Evolutionary conservation across 768 basidiomycete species (phyloP), one percentile per base, ranked within the genome.

Genomic region (Tricholoma hemisulphureum): DNA sequence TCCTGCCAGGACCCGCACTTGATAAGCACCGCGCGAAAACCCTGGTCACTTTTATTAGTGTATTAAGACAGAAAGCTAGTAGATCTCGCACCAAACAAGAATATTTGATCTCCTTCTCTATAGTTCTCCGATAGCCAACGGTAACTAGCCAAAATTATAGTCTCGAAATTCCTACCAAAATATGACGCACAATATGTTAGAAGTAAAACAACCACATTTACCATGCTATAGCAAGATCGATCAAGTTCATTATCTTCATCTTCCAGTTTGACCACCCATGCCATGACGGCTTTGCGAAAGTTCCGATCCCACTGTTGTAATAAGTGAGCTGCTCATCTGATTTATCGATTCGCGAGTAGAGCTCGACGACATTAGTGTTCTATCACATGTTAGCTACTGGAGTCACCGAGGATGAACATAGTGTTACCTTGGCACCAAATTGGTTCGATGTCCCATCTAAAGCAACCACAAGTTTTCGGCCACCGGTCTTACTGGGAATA

Each of bases 21-120:
- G 78, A 58, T 78, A 80, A 18, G 76, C 79, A 10, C 77, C 77
- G 6, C 79, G 74, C 0, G 79, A 79, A 62, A 75, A 80, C 2
- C 78, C 78, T 79, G 45, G 16, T 11, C 21, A 41, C n/a, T n/a
- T n/a, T n/a, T n/a, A n/a, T n/a, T n/a, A n/a, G n/a, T n/a, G n/a
- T n/a, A n/a, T n/a, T n/a, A n/a, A n/a, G n/a, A n/a, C n/a, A 34
- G 14, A 8, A 50, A 10, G 28, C 24, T 9, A 43, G 8, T 37
- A 4, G 32, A n/a, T 37, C 16, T 20, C 64, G 45, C 35, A 71
- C 77, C 78, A 24, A 79, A 77, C 11, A 79, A 43, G 56, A 63
- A 77, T 16, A 79, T 70, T 16, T 56, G 63, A 53, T 79, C 77
- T 2, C 75, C 75, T 21, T 67, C 59, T 8, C 51, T 37, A 55